Conservation (phyloP, 768 basidiomycete species). For the Pisolithus microcarpus region DNA sequence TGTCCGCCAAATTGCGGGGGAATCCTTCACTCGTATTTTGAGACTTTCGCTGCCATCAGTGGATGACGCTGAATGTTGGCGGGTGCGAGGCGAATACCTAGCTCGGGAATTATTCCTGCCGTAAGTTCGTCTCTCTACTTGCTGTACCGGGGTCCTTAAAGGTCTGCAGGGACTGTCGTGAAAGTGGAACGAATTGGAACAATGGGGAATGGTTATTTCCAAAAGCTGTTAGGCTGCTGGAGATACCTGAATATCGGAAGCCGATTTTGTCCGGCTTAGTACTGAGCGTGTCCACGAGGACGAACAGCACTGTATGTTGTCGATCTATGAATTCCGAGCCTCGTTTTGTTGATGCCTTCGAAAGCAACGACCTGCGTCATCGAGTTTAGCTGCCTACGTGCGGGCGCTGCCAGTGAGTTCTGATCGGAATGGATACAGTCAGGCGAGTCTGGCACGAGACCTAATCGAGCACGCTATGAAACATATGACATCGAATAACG, state of each 20-base stretch:
- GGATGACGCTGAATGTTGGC: constrained; percentile 40
- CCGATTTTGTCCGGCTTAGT: constrained; percentile 64
- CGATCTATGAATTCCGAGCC: constrained; percentile 3
- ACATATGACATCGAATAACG: constrained; percentile 54
- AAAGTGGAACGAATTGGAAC: constrained; percentile 46
- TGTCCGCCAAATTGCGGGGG: constrained; percentile 76
- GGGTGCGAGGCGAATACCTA: constrained; percentile 39
- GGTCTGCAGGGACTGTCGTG: constrained; percentile 27
- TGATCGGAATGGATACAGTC: constrained; percentile 34
- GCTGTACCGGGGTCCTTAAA: not conserved
- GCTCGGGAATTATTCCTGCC: constrained; percentile 48
- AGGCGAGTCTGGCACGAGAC: constrained; percentile 48
- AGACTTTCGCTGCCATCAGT: constrained; percentile 37
- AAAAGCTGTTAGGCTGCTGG: constrained; percentile 57
- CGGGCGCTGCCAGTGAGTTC: constrained; percentile 41
- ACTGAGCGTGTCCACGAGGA: constrained; percentile 75
- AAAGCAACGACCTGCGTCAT: constrained; percentile 64
- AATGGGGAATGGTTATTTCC: constrained; percentile 74
- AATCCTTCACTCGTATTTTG: constrained; percentile 48
- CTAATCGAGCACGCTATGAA: constrained; percentile 47
- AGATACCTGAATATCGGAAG: constrained; percentile 53
- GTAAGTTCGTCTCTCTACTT: constrained; percentile 27
- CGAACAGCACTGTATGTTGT: constrained; percentile 70
- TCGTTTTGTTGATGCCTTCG: constrained; percentile 12
- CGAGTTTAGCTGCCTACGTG: constrained; percentile 54